Conservation (phyloP, 257 asterid genomes). For the Capsicum baccatum region DNA sequence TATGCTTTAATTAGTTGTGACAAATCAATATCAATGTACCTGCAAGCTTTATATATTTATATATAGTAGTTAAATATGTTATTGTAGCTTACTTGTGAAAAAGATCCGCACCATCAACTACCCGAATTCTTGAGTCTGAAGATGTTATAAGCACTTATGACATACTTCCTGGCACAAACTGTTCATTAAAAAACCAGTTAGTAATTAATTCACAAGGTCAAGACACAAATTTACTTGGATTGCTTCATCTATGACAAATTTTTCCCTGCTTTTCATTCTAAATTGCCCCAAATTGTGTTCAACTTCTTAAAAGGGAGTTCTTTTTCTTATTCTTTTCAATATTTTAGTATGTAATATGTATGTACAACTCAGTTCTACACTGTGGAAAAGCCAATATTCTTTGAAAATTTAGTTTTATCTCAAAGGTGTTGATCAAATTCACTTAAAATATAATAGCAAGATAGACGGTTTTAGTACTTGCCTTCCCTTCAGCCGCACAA, state of each 20-base stretch:
- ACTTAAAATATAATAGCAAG: background rate
- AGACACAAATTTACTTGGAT: conserved; percentile 9
- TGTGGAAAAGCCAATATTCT: background rate
- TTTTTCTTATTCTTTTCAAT: background rate
- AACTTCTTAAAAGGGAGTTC: background rate
- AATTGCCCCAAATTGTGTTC: background rate
- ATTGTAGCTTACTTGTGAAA: conserved; percentile 91
- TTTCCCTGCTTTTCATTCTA: background rate
- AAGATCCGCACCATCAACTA: conserved; percentile 80
- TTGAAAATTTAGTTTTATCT: background rate
- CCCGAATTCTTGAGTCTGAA: conserved; percentile 93
- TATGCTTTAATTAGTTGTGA: background rate
- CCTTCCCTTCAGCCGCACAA: too few relatives aligned
- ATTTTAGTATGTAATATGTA: background rate
- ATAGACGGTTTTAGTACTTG: background rate
- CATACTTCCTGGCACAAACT: conserved; percentile 96
- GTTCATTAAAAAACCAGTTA: conserved; percentile 44
- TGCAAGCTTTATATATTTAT: background rate
- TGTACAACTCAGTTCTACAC: background rate
- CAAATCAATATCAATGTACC: background rate
- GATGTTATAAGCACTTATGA: conserved; percentile 93
- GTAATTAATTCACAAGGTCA: background rate
- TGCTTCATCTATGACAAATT: background rate
- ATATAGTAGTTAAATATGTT: background rate
- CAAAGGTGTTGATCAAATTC: background rate